A percentile compares a stretch with the other conserved stretches of the same genome.
These are phyloP conservation scores for Quillaja saponaria DNA, from an alignment of 306 rosid species.

Conservation along the genomic window DNA sequence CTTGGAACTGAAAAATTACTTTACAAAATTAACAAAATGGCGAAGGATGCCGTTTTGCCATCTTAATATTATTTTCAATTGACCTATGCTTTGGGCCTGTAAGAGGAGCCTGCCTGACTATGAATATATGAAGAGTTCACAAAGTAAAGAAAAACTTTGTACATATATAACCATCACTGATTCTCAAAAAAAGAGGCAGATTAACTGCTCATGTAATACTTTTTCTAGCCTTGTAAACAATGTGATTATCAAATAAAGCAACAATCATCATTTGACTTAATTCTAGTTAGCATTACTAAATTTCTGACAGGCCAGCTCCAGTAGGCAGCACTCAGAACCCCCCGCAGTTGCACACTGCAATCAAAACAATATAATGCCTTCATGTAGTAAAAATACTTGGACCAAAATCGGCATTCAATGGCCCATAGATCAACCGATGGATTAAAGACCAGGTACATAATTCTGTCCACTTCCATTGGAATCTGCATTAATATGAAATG, in stretches of 20 bases:
- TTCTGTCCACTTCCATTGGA: slow-evolving; percentile 71
- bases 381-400: slow-evolving; percentile 26
- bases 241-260: slow-evolving; percentile 29
- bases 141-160: too few species aligned
- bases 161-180: too few species aligned
- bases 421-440: slow-evolving; percentile 51
- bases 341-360: slow-evolving; percentile 42
- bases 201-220: too few species aligned
- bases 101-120: too few species aligned
- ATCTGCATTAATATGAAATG: slow-evolving; percentile 61
- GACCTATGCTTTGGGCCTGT: too few species aligned
- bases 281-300: slow-evolving; percentile 34
- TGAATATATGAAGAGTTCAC: too few species aligned
- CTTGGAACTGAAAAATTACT: too few species aligned
- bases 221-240: slow-evolving; percentile 32
- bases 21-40: too few species aligned
- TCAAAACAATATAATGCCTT: slow-evolving; percentile 62
- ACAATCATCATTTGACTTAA: slow-evolving; percentile 29
- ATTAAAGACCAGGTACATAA: slow-evolving; percentile 53
- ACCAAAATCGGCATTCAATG: slow-evolving; percentile 11
- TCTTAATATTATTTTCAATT: too few species aligned
- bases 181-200: too few species aligned
- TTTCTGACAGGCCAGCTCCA: slow-evolving; percentile 37
- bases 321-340: slow-evolving; percentile 43
- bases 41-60: too few species aligned